phyloP scores from a whole-genome alignment of 331 rosid species.

The Telfairia occidentalis region DNA sequence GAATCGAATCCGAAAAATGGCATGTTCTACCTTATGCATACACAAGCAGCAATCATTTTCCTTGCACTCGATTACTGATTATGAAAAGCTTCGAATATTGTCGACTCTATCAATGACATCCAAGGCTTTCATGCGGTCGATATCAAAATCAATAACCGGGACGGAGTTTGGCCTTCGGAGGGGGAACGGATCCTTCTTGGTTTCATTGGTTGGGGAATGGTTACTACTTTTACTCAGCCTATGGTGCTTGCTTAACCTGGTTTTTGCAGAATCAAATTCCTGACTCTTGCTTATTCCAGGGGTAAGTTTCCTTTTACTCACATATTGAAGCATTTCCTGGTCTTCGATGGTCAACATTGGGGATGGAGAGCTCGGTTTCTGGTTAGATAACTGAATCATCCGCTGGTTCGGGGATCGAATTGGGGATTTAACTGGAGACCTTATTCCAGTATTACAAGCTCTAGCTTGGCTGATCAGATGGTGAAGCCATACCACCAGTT shows the following conservation, averaged over 20 bases:
- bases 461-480: conserved; percentile 74
- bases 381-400: conserved; percentile 28
- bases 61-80: neutral
- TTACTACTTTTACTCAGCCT: conserved; percentile 88
- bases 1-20: neutral
- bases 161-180: conserved; percentile 54
- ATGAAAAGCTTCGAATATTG: conserved; percentile 42
- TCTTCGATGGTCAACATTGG: conserved; percentile 73
- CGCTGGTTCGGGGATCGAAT: conserved; percentile 62
- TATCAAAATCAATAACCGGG: conserved; percentile 68
- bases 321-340: conserved; percentile 81
- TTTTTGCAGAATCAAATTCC: conserved; percentile 64
- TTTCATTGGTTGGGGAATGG: conserved; percentile 70
- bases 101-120: conserved; percentile 92
- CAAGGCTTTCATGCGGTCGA: conserved; percentile 61
- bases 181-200: conserved; percentile 40
- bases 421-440: conserved; percentile 89
- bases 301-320: conserved; percentile 67
- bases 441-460: conserved; percentile 54
- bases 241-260: conserved; percentile 61
- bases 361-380: conserved; percentile 42
- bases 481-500: conserved; percentile 90
- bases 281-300: conserved; percentile 99
- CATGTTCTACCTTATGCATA: conserved; percentile 1
- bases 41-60: neutral